Evolutionary conservation across 129 eudicot genomes (phyloP).

Genomic region (Artemisia tridentata): DNA sequence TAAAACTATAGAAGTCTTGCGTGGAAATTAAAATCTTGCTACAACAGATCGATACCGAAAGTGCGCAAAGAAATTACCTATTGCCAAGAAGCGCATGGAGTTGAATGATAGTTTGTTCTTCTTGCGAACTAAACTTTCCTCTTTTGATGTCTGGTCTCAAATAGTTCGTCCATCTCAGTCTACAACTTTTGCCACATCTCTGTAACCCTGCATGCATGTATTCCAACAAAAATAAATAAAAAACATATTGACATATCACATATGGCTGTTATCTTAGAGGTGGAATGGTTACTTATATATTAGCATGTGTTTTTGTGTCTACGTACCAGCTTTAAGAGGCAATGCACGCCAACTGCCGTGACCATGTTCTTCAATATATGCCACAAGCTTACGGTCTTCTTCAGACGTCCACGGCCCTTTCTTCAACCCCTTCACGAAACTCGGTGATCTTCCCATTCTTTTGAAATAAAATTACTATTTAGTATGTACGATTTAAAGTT

Average conservation of each 20-base stretch:
- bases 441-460: constrained; percentile 54
- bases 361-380: constrained; percentile 57
- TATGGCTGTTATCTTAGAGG: not conserved
- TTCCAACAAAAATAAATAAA: not conserved
- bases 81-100: constrained; percentile 83
- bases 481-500: not conserved
- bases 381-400: constrained; percentile 59
- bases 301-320: not conserved
- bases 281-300: not conserved
- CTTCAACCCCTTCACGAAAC: constrained; percentile 54
- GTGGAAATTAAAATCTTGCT: not conserved
- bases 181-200: constrained; percentile 69
- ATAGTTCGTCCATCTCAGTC: constrained; percentile 69
- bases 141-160: constrained; percentile 67
- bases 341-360: constrained; percentile 78
- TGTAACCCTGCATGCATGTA: constrained; percentile 40
- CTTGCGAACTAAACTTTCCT: constrained; percentile 68
- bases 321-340: constrained; percentile 60
- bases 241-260: not conserved
- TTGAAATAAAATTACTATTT: not conserved
- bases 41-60: not conserved
- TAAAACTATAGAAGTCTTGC: constrained; percentile 11
- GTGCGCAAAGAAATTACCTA: constrained; percentile 35
- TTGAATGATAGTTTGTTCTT: constrained; percentile 72
- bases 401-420: constrained; percentile 74